A percentile compares a stretch with the other conserved stretches of the same genome.
Conservation (phyloP, 192 early-diverging fungal genomes). For the Podila verticillata region DNA sequence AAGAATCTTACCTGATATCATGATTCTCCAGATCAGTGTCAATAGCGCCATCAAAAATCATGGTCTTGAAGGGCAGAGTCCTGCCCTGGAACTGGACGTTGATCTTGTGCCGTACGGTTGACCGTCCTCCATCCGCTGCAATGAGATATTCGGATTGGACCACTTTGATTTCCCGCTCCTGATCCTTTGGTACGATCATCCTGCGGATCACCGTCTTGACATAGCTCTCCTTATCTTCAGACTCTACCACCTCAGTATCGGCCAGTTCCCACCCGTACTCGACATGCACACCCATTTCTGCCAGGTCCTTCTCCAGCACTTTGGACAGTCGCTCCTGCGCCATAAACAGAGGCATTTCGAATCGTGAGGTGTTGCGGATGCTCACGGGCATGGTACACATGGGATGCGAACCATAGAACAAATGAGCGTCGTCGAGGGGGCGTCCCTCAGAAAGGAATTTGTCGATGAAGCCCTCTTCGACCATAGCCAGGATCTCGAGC, state of each 20-base stretch:
- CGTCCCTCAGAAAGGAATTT: constrained; percentile 11
- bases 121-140: constrained; percentile 22
- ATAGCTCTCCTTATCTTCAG: neutral
- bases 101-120: constrained; percentile 18
- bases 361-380: constrained; percentile 6
- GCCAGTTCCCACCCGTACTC: constrained; percentile 39
- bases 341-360: constrained; percentile 3
- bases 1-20: constrained; percentile 20
- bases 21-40: neutral
- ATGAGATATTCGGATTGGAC: constrained; percentile 21
- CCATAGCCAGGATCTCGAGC: constrained; percentile 34
- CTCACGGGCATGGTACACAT: neutral
- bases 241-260: constrained; percentile 27
- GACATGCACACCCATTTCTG: constrained; percentile 27
- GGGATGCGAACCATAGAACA: constrained; percentile 7
- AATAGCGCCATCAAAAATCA: no score
- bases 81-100: constrained; percentile 16
- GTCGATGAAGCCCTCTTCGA: constrained; percentile 14
- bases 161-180: neutral
- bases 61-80: neutral
- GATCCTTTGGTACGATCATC: neutral
- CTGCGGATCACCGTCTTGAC: constrained; percentile 14
- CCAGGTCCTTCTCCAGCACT: constrained; percentile 16
- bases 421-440: neutral
- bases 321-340: constrained; percentile 14